Base-by-base conservation (phyloP, 768 basidiomycete species). In the Tephrocybe sp. region DNA sequence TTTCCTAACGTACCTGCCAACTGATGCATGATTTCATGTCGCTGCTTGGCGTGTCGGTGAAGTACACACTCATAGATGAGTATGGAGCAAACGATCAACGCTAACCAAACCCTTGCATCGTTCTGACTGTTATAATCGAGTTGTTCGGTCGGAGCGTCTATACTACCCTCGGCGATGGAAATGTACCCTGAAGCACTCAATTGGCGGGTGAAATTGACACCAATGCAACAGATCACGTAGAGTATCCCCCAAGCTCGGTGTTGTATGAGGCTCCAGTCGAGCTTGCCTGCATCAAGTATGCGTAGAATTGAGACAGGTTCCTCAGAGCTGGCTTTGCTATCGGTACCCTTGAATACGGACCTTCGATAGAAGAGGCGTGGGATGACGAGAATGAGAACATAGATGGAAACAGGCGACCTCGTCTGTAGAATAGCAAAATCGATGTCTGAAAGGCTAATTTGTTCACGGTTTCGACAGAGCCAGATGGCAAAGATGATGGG, bases 11-110 rank as follows among this genome's bases (percentile, higher is more conserved):
- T 23, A 46, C 45, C 45, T 36, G 25, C 31, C n/a, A 46, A 15
- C 31, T 36, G 45, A 36, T 36, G 45, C 45, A 46, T 46, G 33
- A 46, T 46, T 36, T 46, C 45, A 10, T 19, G 45, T 30, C 45
- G 31, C 19, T 36, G 16, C 31, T 21, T 33, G 13, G 33, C 19
- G 45, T 46, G 45, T 4, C 45, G 45, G 4, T 22, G 10, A 36
- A 46, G 45, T 3, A 46, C 45, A 13, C 45, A 46, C 31, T 46
- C 45, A n/a, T 46, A 46, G 36, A 46, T 37, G 4, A 44, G 23
- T 21, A 23, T 12, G 23, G 39, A 40, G 39, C 19, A 22, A 10
- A 40, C n/a, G 23, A 15, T 10, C 9, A 40, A 6, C 7, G 7
- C 12, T 9, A 22, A 9, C 39, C 39, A 40, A 11, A 23, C 19